phyloP scores from a whole-genome alignment of 2,329 filamentous ascomycete genomes.

The Ilyonectria destructans region DNA sequence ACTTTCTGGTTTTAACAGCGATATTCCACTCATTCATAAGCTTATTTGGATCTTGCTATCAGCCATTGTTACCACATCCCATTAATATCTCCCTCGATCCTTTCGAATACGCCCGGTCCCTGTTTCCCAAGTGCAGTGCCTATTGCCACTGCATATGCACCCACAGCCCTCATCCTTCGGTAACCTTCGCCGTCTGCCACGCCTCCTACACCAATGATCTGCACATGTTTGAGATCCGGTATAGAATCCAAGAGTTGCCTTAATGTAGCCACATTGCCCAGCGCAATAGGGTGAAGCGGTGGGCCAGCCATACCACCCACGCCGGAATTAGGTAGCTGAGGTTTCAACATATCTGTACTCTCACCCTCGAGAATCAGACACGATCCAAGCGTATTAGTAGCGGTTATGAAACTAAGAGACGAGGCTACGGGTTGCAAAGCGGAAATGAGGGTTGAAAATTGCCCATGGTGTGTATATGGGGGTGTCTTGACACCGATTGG shows the following conservation, averaged over 20 bases:
- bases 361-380: constrained; percentile 70
- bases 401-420: constrained; percentile 77
- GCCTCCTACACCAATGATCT: constrained; percentile 81
- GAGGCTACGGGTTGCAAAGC: constrained; percentile 61
- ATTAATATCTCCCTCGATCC: constrained; percentile 61
- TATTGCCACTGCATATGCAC: constrained; percentile 78
- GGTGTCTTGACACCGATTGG: constrained; percentile 80
- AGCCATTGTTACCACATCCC: constrained; percentile 38
- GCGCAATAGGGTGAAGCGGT: constrained; percentile 79
- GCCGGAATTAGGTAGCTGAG: constrained; percentile 70
- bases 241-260: constrained; percentile 70
- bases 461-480: constrained; percentile 80
- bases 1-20: no score
- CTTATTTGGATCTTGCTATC: not conserved
- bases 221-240: constrained; percentile 66
- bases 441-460: constrained; percentile 72
- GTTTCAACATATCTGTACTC: constrained; percentile 28
- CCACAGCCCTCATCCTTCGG: constrained; percentile 76
- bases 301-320: constrained; percentile 82
- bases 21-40: not conserved
- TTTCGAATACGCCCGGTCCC: constrained; percentile 75
- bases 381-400: constrained; percentile 81
- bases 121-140: constrained; percentile 79
- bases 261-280: constrained; percentile 84
- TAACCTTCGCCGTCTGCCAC: constrained; percentile 77